Base-by-base conservation (phyloP, 2,329 filamentous ascomycete genomes). In the Xylaria digitata region DNA sequence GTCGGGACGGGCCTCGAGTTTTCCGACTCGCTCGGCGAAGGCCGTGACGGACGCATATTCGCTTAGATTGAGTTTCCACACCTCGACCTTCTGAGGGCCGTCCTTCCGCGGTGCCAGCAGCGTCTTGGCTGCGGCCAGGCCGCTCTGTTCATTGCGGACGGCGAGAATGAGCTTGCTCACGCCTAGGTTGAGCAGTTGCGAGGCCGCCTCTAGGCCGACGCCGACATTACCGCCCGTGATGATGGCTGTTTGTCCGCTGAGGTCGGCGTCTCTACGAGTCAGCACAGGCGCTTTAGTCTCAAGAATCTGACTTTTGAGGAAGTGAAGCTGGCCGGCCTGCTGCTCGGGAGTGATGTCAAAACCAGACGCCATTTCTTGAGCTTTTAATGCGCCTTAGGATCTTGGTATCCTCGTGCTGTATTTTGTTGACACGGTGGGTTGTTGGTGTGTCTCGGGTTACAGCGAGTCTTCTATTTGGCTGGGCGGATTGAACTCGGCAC, bases 151-250 rank as follows among this genome's bases (percentile, higher is more conserved):
- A 13, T 72, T 74, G 1, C 80, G 77, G 4, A 80, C 77, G 6
- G 76, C 78, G 30, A 81, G 70, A 65, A 81, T 79, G 9, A 81
- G 68, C 42, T 72, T 75, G 21, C 69, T 71, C 26, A 78, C 65
- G 1, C 75, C 73, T 21, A 76, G 70, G 21, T 71, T 65, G 8
- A 80, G 71, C 23, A 81, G 72, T 65, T 81, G 78, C 1, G 70
- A 67, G 4, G 73, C 71, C 6, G 71, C 66, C 71, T 81, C 80
- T 5, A 79, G 70, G 6, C 80, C 79, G 1, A 82, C 68, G 0
- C 79, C 80, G 17, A 69, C 73, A 58, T 80, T 82, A 4, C 76
- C 70, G 3, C 79, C 79, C 0, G 80, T 81, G 4, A 81, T 71
- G 30, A 81, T 79, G 49, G 77, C 78, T 11, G 75, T 76, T 67